Base-by-base conservation (phyloP, 208 protist genomes). In the Trypanosoma mega region DNA sequence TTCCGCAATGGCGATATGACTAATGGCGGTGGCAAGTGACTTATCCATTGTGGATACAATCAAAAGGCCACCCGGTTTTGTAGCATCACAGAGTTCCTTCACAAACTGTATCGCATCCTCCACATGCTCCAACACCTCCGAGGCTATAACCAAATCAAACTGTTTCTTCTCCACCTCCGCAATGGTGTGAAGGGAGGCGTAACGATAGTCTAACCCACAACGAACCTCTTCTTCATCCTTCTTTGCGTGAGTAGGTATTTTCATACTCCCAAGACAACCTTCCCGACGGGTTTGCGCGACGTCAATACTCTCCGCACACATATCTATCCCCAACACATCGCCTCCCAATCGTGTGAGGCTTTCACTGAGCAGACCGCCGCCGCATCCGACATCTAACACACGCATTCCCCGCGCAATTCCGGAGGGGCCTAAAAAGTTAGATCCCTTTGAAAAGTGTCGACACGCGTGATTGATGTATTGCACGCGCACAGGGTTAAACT, bases 121-220 rank as follows among this genome's bases (percentile, higher is more conserved):
- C 21, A 98, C 95, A 62, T 98, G 95, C 68, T 98, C 95, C 48
- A 98, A 80, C 24, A 98, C 92, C 55, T 98, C 95, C 1, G 88
- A 82, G 14, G 91, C 88, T 33, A 90, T 72, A 11, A 98, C 90
- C 2, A 96, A 70, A 60, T 98, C 95, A 59, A 87, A 97, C 24
- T 74, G 58, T 53, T 67, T 34, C 39, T 72, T 69, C 20, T 78
- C 68, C 51, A 77, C 27, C 54, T 69, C 43, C 0, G 82, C 74
- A 3, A 93, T n/a, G 7, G 80, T 76, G 21, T 82, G 76, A 61
- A 91, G 74, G 7, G 76, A 82, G 11, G 65, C 68, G 47, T 74
- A 47, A 29, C 63, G 57, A 61, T 78, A 77, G 11, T 53, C 53
- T 49, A 72, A 29, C 23, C 36, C 39, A 9, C 21, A 3, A 21